Evolutionary conservation across 1,284 basidiomycete species (phyloP), one percentile per base, ranked within the genome.

Genomic region (Xerocomus cyaneibrunnescens): DNA sequence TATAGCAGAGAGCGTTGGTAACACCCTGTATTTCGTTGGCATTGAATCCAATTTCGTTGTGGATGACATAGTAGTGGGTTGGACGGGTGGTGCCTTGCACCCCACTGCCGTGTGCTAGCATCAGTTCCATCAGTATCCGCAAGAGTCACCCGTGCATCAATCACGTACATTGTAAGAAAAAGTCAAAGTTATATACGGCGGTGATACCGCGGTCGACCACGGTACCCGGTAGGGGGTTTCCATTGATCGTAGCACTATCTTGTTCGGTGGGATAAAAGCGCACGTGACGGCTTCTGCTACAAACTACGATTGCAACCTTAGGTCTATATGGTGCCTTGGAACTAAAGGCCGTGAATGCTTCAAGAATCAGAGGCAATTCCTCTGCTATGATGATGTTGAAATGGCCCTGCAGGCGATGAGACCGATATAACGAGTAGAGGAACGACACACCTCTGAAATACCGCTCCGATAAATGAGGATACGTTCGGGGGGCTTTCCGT

Each of bases 271-370:
- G 89, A 63, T 82, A 92, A 74, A 92, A 92, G 13, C 89, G 83
- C 10, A 89, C 89, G 64, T 92, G 87, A 58, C 92, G 91, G 2
- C 90, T 80, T 70, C 92, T 92, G 19, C 85, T 84, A 64, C 88
- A 91, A 50, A 92, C 80, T 55, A 92, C 80, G 57, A 91, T 86
- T 9, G 83, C 87, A 8, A 93, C 67, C 61, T 83, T 80, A 1
- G 89, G 90, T 3, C 64, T 72, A 67, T 89, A 92, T 2, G 65
- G 69, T 21, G 54, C 59, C 49, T 75, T 69, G 0, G 75, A 58
- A 1, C 72, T 68, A 61, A 85, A 83, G 47, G 74, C 73, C 43
- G 59, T 64, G 71, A 85, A 89, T 0, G 88, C 81, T 3, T 72
- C 69, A 41, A 76, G 70, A n/a, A 91, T 85, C 48, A 75, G 69